These are phyloP conservation scores for Boletellus sp. DNA, from an alignment of 1,284 basidiomycete species.

Conservation along the genomic window DNA sequence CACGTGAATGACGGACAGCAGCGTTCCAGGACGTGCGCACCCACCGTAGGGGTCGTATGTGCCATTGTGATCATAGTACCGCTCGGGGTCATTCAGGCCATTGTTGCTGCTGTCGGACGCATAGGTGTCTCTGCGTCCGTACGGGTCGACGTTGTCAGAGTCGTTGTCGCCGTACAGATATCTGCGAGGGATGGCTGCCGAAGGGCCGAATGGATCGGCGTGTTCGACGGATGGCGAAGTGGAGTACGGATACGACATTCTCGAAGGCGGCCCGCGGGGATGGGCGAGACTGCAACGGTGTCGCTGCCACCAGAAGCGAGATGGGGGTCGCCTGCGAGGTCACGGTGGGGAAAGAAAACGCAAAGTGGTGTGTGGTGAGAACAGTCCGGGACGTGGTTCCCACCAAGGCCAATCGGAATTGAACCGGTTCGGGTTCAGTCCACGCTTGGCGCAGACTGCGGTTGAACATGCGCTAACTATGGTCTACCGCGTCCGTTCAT, in stretches of 20 bases:
- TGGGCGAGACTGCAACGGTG: conserved; percentile 11
- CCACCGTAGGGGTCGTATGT: conserved; percentile 63
- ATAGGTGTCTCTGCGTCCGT: conserved; percentile 61
- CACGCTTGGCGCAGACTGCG: neutral
- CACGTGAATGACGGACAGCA: conserved; percentile 16
- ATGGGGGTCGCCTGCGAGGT: conserved; percentile 5
- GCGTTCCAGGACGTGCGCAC: conserved; percentile 20
- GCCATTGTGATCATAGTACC: conserved; percentile 61
- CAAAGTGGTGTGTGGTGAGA: conserved; percentile 16
- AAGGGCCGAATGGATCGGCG: conserved; percentile 54
- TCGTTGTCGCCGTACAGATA: conserved; percentile 81
- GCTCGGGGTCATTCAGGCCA: conserved; percentile 47
- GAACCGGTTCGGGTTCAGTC: conserved; percentile 22
- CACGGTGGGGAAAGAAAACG: conserved; percentile 6
- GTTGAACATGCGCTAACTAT: no score
- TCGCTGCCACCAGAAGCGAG: conserved; percentile 9
- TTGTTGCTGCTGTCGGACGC: conserved; percentile 67
- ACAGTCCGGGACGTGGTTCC: conserved; percentile 18
- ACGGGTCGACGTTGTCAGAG: conserved; percentile 62
- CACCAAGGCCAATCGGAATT: conserved; percentile 18
- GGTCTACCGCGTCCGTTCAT: no score
- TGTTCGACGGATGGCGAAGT: conserved; percentile 32
- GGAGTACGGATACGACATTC: conserved; percentile 32
- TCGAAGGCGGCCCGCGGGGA: conserved; percentile 15
- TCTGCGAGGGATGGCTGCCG: conserved; percentile 41